These are phyloP conservation scores for Lobulomyces angularis DNA, from an alignment of 192 early-diverging fungal species.

Conservation along the genomic window DNA sequence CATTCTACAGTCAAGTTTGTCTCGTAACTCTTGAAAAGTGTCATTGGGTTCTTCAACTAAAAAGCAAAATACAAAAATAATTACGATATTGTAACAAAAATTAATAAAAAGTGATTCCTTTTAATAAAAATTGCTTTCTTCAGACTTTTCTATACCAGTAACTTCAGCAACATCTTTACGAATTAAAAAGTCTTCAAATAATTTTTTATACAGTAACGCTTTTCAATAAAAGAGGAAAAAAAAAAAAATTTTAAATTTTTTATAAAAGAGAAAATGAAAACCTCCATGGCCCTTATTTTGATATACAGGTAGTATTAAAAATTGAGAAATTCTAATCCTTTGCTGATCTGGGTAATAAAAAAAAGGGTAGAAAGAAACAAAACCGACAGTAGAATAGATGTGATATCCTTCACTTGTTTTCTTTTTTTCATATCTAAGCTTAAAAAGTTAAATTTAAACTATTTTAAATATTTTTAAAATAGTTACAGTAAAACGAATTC, in stretches of 20 bases:
- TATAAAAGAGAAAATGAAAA: background rate
- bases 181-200: constrained; percentile 39
- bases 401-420: constrained; percentile 21
- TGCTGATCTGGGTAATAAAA: constrained; percentile 66
- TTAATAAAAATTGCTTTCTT: constrained; percentile 3
- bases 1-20: constrained; percentile 77
- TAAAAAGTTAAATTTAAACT: background rate
- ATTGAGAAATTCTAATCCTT: constrained; percentile 85
- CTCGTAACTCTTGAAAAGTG: constrained; percentile 71
- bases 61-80: background rate
- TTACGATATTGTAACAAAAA: constrained; percentile 2
- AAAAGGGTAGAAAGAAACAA: constrained; percentile 72
- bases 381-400: constrained; percentile 69
- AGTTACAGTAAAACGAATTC: constrained; percentile 26
- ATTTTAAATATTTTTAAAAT: background rate
- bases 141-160: constrained; percentile 26
- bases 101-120: background rate
- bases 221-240: background rate
- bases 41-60: constrained; percentile 89
- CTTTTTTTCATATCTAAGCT: constrained; percentile 36
- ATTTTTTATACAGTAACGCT: constrained; percentile 47
- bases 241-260: background rate
- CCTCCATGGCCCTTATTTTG: constrained; percentile 74
- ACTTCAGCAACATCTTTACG: constrained; percentile 41
- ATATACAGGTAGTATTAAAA: constrained; percentile 82